Evolutionary conservation across 495 filamentous ascomycete genomes (phyloP).

Genomic region (Tuber umbilicatum): DNA sequence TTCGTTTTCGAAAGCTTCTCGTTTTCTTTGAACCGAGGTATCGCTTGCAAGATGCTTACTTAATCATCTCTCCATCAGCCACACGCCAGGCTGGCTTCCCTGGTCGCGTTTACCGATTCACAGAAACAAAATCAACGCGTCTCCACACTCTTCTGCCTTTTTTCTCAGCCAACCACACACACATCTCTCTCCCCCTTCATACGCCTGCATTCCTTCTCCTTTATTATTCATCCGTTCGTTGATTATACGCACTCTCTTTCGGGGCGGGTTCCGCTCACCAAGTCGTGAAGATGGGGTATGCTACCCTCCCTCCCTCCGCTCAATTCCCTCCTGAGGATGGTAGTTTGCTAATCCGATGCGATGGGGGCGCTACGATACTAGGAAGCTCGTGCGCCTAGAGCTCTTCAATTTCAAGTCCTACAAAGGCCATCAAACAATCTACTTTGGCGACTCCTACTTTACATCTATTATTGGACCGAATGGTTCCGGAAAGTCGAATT

Average conservation of each 20-base stretch:
- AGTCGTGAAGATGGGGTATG: slow-evolving; percentile 2
- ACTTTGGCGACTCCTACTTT: slow-evolving; percentile 98
- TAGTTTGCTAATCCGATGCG: not conserved
- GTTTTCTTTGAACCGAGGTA: not conserved
- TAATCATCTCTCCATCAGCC: not conserved
- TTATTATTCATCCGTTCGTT: not conserved
- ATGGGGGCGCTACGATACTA: slow-evolving; percentile 15
- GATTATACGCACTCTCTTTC: not conserved
- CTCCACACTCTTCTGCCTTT: slow-evolving; percentile 1
- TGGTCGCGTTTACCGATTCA: not conserved
- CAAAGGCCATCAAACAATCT: slow-evolving; percentile 82
- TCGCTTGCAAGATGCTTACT: not conserved
- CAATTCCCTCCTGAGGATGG: not conserved
- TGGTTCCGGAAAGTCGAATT: slow-evolving; percentile 99
- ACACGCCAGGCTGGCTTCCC: not conserved
- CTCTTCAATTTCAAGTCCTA: slow-evolving; percentile 99
- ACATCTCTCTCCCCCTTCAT: not conserved
- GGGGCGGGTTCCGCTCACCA: not conserved
- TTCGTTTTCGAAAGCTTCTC: not conserved
- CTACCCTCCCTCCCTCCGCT: not conserved
- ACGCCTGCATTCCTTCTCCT: not conserved
- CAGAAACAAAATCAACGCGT: slow-evolving; percentile 2
- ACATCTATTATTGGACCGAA: slow-evolving; percentile 99
- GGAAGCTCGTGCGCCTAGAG: slow-evolving; percentile 91
- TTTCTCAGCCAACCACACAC: slow-evolving; percentile 1